Percentiles rank a stretch among this genome's conserved stretches.
Evolutionary conservation across 2,329 filamentous ascomycete genomes (phyloP).

Genomic region (Aureobasidium sp.): DNA sequence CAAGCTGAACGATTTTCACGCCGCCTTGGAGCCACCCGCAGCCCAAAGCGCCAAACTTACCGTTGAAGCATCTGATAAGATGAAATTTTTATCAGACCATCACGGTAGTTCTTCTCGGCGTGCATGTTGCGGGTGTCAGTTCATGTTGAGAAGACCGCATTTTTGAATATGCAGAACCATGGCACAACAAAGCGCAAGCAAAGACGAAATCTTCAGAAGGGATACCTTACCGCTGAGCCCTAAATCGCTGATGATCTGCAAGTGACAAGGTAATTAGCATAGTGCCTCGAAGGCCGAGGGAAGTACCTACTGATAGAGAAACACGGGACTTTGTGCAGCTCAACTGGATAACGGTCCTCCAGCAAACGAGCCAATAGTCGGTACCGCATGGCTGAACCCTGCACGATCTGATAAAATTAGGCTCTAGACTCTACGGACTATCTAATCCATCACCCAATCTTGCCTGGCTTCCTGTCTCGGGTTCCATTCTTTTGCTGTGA

Average conservation of each 20-base stretch:
- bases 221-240: not conserved
- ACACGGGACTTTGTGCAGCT: not conserved
- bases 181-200: not conserved
- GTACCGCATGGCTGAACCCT: not conserved
- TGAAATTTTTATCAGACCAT: conserved; percentile 10
- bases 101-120: not conserved
- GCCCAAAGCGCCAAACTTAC: not conserved
- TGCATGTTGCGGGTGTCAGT: not conserved
- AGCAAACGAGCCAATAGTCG: not conserved
- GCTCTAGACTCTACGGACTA: not conserved
- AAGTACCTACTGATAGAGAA: not conserved
- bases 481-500: not conserved
- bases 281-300: not conserved
- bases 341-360: not conserved
- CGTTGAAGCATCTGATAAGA: conserved; percentile 10
- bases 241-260: not conserved
- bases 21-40: not conserved
- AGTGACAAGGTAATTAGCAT: not conserved
- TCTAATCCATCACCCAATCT: conserved; percentile 16
- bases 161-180: not conserved
- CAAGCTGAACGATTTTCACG: not conserved
- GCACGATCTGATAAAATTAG: conserved; percentile 4
- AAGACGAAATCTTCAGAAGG: not conserved
- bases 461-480: not conserved
- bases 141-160: not conserved